These are phyloP conservation scores for Silybum marianum DNA, from an alignment of 129 eudicot species.

Conservation along the genomic window DNA sequence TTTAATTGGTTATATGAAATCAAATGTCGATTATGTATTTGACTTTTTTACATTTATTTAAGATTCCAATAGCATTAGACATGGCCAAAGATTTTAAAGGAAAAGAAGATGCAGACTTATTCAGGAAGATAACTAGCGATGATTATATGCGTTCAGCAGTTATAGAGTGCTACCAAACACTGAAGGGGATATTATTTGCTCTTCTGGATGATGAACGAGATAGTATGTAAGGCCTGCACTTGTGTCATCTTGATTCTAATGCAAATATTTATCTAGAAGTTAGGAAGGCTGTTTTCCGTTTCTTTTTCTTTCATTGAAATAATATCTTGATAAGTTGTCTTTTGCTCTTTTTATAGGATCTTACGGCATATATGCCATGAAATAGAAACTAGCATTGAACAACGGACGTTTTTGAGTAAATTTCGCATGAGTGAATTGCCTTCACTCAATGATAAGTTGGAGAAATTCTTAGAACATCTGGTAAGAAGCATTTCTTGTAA, in stretches of 20 bases:
- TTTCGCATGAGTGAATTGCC: conserved; percentile 82
- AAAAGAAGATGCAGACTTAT: conserved; percentile 75
- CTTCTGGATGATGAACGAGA: conserved; percentile 69
- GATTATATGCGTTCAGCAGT: conserved; percentile 90
- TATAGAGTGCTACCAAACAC: conserved; percentile 84
- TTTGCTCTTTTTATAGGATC: conserved; percentile 49
- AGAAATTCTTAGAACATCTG: conserved; percentile 67
- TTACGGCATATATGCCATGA: conserved; percentile 53
- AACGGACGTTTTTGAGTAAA: conserved; percentile 54
- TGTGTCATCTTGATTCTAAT: conserved; percentile 3
- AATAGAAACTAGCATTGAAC: conserved; percentile 69
- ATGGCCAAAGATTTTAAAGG: conserved; percentile 97
- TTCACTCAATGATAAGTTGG: conserved; percentile 80
- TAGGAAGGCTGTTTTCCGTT: conserved; percentile 3
- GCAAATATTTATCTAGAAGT: conserved; percentile 13
- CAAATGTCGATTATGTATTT: conserved; percentile 7
- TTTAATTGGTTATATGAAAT: conserved; percentile 12
- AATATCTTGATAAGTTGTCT: neutral
- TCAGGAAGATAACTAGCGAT: conserved; percentile 76
- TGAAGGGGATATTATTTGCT: conserved; percentile 52
- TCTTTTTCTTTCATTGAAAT: neutral
- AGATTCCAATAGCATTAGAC: conserved; percentile 98
- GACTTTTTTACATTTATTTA: conserved; percentile 10
- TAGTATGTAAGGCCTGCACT: conserved; percentile 49
- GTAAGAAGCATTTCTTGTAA: conserved; percentile 42